phyloP scores from a whole-genome alignment of 2,329 filamentous ascomycete species.

The Ilyonectria sp. region DNA sequence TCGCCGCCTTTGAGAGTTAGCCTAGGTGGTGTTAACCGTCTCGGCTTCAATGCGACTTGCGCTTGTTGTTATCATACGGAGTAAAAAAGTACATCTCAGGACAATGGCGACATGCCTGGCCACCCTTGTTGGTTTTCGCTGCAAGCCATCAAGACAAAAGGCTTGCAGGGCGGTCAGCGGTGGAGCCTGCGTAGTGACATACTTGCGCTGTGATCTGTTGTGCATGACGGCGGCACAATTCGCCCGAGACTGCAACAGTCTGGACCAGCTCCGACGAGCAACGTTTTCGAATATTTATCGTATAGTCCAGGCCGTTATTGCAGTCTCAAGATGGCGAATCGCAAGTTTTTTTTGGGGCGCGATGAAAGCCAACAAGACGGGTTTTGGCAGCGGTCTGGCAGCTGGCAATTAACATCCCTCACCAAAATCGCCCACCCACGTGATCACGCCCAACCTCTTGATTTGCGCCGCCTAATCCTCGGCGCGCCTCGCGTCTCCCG shows the following conservation, averaged over 20 bases:
- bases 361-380: neutral
- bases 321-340: neutral
- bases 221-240: neutral
- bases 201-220: neutral
- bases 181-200: neutral
- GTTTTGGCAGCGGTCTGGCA: neutral
- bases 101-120: neutral
- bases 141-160: neutral
- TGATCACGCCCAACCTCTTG: slow-evolving; percentile 47
- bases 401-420: neutral
- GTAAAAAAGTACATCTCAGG: no score
- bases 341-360: neutral
- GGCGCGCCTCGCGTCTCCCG: slow-evolving; percentile 51
- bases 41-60: no score
- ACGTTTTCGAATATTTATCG: neutral
- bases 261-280: neutral
- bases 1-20: no score
- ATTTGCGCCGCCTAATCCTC: slow-evolving; percentile 55
- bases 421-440: slow-evolving; percentile 40
- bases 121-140: neutral
- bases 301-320: neutral
- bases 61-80: no score
- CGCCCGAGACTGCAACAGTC: neutral
- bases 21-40: no score
- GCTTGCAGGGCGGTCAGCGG: neutral